These are phyloP conservation scores for Calonectria crousiana DNA, from an alignment of 2,329 filamentous ascomycete species.

Conservation along the genomic window DNA sequence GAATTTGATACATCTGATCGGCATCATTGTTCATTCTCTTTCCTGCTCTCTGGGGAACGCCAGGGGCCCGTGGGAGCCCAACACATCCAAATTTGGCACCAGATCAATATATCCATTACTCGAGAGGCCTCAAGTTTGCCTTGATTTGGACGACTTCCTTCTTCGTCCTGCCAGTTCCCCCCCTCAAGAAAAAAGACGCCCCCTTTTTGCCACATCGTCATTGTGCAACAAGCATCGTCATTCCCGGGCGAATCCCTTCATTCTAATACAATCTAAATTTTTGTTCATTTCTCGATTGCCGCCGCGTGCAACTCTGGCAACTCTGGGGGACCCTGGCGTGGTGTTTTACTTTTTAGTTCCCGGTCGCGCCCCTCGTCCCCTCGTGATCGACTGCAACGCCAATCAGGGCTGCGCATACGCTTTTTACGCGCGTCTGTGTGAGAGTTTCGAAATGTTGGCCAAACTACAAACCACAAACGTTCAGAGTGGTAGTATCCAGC, in stretches of 20 bases:
- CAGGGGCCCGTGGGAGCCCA: not conserved
- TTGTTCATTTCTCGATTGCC: not conserved
- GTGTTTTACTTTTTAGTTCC: not conserved
- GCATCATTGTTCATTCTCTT: not conserved
- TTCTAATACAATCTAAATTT: not conserved
- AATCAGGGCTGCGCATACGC: not conserved
- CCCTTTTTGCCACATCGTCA: not conserved
- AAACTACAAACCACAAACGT: constrained; percentile 1
- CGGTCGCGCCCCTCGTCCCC: not conserved
- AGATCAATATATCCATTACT: constrained; percentile 10
- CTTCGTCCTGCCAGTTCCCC: not conserved
- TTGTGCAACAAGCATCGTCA: not conserved
- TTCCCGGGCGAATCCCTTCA: not conserved
- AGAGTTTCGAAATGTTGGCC: not conserved
- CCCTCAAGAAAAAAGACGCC: not conserved
- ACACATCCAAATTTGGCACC: constrained; percentile 4
- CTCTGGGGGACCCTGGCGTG: not conserved
- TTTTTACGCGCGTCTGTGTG: constrained; percentile 4
- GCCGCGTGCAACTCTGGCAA: not conserved
- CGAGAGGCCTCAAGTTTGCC: not conserved
- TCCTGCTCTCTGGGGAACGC: not conserved
- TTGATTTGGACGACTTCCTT: not conserved
- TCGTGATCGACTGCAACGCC: not conserved
- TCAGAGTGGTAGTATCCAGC: not conserved
- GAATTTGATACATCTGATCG: constrained; percentile 15